These are phyloP conservation scores for Draba incana DNA, from an alignment of 345 rosid species.

Conservation along the genomic window DNA sequence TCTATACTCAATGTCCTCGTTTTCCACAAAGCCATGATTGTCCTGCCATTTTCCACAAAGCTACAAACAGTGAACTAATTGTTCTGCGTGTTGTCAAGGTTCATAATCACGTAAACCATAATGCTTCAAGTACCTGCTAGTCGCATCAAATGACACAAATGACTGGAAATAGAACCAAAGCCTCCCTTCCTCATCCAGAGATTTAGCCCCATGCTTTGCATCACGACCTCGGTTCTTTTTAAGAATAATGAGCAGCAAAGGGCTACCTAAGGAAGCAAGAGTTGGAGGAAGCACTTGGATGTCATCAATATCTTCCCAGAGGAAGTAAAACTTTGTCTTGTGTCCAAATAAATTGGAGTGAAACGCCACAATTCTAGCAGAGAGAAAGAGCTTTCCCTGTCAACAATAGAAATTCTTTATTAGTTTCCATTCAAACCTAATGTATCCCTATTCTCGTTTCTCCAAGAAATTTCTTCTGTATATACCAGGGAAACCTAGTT, in stretches of 20 bases:
- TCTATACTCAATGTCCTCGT: constrained; percentile 58
- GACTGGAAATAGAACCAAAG: constrained; percentile 77
- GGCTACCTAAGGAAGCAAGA: constrained; percentile 74
- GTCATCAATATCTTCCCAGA: constrained; percentile 88
- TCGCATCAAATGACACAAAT: constrained; percentile 68
- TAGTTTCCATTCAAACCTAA: not conserved
- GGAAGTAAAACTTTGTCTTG: constrained; percentile 79
- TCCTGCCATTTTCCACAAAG: constrained; percentile 56
- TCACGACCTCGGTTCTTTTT: constrained; percentile 71
- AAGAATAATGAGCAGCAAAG: constrained; percentile 62
- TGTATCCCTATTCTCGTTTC: no score
- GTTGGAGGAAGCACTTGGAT: constrained; percentile 77
- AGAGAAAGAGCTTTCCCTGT: constrained; percentile 85
- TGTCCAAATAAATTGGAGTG: constrained; percentile 83
- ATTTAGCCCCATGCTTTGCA: constrained; percentile 78
- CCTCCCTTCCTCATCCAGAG: constrained; percentile 81
- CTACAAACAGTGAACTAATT: not conserved
- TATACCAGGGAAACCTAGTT: not conserved
- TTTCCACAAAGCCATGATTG: constrained; percentile 86
- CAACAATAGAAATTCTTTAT: constrained; percentile 6
- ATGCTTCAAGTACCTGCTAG: constrained; percentile 59
- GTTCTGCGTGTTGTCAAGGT: not conserved
- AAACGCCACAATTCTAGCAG: constrained; percentile 89
- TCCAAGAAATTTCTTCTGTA: not conserved
- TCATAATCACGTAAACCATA: not conserved